Evolutionary conservation across 164 flowering plant genomes (phyloP).

Genomic region (Saururus chinensis): DNA sequence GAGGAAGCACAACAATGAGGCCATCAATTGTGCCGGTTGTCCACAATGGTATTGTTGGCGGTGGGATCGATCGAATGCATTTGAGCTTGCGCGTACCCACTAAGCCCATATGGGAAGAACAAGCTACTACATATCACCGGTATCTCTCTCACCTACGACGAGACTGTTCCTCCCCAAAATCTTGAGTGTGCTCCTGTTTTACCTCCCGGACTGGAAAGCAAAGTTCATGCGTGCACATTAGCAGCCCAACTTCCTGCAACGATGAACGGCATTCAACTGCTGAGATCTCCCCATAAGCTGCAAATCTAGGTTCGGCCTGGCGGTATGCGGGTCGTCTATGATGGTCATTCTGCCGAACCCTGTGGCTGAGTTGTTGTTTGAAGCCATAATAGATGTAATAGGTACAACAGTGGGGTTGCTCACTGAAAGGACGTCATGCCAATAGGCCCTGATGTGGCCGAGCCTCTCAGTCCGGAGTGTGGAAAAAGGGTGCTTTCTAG

Average conservation of each 20-base stretch:
- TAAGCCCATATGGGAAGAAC: slow-evolving; percentile 22
- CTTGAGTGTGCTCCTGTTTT: slow-evolving; percentile 35
- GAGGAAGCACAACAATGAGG: neutral
- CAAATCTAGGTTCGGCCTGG: too few species aligned
- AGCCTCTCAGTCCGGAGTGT: too few species aligned
- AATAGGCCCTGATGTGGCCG: neutral
- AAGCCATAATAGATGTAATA: too few species aligned
- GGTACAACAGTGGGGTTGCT: neutral
- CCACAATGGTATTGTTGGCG: slow-evolving; percentile 23
- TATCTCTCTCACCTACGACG: slow-evolving; percentile 23
- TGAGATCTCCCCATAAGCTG: too few species aligned
- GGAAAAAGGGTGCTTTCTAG: too few species aligned
- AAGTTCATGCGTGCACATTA: too few species aligned
- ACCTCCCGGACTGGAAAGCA: slow-evolving; percentile 30
- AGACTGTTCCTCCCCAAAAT: slow-evolving; percentile 35
- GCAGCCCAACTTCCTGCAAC: slow-evolving; percentile 11
- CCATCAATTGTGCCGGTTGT: slow-evolving; percentile 25
- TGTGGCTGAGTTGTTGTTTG: neutral
- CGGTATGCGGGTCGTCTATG: too few species aligned
- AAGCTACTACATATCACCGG: slow-evolving; percentile 38
- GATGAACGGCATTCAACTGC: slow-evolving; percentile 27
- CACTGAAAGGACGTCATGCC: too few species aligned
- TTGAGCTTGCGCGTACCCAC: slow-evolving; percentile 20
- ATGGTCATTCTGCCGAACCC: too few species aligned
- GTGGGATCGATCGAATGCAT: slow-evolving; percentile 1